Evolutionary conservation across 1,139 yeast species (phyloP).

Genomic region (Spathaspora jeffriesii): DNA sequence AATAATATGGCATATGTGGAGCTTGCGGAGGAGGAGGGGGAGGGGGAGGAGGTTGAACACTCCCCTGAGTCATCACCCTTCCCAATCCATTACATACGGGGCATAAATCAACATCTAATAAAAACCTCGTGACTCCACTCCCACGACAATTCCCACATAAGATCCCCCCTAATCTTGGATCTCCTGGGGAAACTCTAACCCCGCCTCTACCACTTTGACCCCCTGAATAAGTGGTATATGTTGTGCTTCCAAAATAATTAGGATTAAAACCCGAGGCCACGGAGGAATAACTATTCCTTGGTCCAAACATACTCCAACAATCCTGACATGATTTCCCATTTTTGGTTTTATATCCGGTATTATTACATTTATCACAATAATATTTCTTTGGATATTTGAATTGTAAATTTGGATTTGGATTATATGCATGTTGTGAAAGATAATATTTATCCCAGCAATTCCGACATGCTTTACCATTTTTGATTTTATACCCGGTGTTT

Average conservation of each 20-base stretch:
- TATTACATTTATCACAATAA: constrained; percentile 69
- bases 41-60: constrained; percentile 8
- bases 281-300: constrained; percentile 24
- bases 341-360: constrained; percentile 69
- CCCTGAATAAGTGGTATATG: constrained; percentile 15
- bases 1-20: not conserved
- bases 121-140: constrained; percentile 52
- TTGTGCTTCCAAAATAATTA: constrained; percentile 17
- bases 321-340: constrained; percentile 68
- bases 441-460: constrained; percentile 39
- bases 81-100: constrained; percentile 71
- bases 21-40: constrained; percentile 10
- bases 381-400: constrained; percentile 60
- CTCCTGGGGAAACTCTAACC: constrained; percentile 70
- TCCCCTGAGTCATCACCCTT: constrained; percentile 37
- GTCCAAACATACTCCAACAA: constrained; percentile 72
- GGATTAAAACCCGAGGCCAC: constrained; percentile 8
- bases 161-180: constrained; percentile 80
- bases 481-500: constrained; percentile 39
- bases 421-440: constrained; percentile 30
- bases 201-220: too few species aligned
- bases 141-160: constrained; percentile 83
- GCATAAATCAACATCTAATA: constrained; percentile 57
- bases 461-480: constrained; percentile 30
- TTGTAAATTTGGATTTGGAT: constrained; percentile 40